Base-by-base conservation (phyloP, 2,329 filamentous ascomycete genomes). In the Cercospora sojina region DNA sequence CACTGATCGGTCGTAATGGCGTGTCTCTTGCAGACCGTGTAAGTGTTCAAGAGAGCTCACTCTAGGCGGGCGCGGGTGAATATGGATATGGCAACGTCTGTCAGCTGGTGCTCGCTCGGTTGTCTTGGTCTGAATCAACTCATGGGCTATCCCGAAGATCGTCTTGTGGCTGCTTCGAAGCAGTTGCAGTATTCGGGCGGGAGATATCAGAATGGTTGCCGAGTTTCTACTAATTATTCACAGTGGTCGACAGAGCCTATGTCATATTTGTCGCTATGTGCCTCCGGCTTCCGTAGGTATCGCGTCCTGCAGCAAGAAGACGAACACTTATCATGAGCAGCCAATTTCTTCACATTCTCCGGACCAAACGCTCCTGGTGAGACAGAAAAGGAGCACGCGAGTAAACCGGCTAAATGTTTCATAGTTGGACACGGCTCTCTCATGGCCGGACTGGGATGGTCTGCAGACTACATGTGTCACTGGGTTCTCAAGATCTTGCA, bases 1-100 rank as follows among this genome's bases (percentile, higher is more conserved):
- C 74, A 0, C 67, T 81, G 13, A 71, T 78, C 23, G 75, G 81
- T 80, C 70, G 81, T 77, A 69, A 73, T 13, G 69, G 70, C 7
- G 57, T 71, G 2, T 64, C 70, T 7, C 64, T 77, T 1, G 64
- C 65, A 32, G 64, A 71, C 41, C 69, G 69, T 32, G 51, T 55
- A 31, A 55, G 51, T 55, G 12, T n/a, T 38, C 35, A n/a, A n/a
- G 5, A 5, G 35, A n/a, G 16, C 35, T 38, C 35, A 55, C 27
- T 3, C 20, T 25, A 5, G 13, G 23, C n/a, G 13, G 23, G 1
- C 25, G 12, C 18, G 13, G n/a, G 5, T 55, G 51, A 25, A 25
- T 12, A 6, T 10, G 20, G 20, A 49, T 18, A n/a, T 20, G n/a
- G 41, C 18, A 18, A 47, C 18, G 18, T 4, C 43, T 12, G 43